Percentiles rank a stretch among this genome's conserved stretches.
phyloP scores from a whole-genome alignment of 2,329 filamentous ascomycete species.

The Fusarium keratoplasticum region DNA sequence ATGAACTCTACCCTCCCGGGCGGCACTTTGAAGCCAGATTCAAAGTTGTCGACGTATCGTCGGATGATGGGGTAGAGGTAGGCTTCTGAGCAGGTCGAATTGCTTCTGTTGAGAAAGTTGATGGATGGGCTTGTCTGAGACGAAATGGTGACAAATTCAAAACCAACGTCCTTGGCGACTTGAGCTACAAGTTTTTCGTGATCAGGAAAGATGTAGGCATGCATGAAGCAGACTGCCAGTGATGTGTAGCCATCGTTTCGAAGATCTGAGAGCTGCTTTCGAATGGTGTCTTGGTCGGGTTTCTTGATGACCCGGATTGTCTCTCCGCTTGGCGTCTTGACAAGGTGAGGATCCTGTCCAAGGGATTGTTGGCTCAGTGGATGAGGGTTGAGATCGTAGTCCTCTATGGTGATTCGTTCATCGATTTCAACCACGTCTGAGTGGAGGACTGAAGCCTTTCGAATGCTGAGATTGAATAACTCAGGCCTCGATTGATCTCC shows the following conservation, averaged over 20 bases:
- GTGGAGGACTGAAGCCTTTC: constrained; percentile 75
- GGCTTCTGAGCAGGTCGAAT: constrained; percentile 76
- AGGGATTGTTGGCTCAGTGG: constrained; percentile 64
- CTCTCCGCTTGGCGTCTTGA: constrained; percentile 71
- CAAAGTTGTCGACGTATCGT: constrained; percentile 75
- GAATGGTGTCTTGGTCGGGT: constrained; percentile 62
- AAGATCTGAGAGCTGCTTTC: constrained; percentile 67
- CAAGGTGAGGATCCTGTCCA: not conserved
- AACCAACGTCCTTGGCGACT: constrained; percentile 80
- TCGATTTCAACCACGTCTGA: constrained; percentile 76
- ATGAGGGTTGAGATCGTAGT: constrained; percentile 74
- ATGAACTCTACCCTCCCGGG: constrained; percentile 74
- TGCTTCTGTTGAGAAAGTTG: constrained; percentile 75
- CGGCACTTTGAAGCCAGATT: constrained; percentile 71
- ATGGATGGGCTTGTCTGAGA: constrained; percentile 78
- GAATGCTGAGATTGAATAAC: constrained; percentile 77
- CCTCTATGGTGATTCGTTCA: constrained; percentile 78
- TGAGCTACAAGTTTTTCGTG: constrained; percentile 81
- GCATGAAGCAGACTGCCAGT: constrained; percentile 87
- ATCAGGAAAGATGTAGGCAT: constrained; percentile 86
- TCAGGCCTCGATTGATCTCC: constrained; percentile 79
- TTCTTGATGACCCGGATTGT: constrained; percentile 70
- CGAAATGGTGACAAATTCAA: constrained; percentile 74
- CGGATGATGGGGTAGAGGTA: constrained; percentile 78
- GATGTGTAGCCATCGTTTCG: constrained; percentile 77